Evolutionary conservation across 179 eudicot species (phyloP).

Genomic region (Drosera spatulata): DNA sequence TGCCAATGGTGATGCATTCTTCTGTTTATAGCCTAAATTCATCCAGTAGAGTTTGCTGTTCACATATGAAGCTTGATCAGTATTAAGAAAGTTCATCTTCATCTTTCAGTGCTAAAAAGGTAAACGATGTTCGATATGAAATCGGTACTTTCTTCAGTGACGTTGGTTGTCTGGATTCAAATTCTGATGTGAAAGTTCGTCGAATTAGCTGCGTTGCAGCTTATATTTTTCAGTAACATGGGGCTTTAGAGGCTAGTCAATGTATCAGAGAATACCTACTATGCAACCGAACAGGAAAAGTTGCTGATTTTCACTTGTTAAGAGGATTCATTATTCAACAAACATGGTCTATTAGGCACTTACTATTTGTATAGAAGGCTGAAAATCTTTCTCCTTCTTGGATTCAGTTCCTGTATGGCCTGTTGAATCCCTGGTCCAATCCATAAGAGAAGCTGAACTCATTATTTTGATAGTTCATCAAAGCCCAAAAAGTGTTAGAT

Average conservation of each 20-base stretch:
- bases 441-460: not conserved
- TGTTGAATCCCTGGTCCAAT: slow-evolving; percentile 52
- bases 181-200: not conserved
- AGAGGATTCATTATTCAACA: not conserved
- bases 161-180: too few species aligned
- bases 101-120: not conserved
- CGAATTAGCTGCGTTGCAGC: too few species aligned
- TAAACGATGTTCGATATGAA: too few species aligned
- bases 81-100: not conserved
- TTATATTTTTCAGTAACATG: too few species aligned
- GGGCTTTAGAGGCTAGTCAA: too few species aligned
- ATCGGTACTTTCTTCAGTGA: too few species aligned
- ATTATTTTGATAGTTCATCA: not conserved
- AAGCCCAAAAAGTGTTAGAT: not conserved
- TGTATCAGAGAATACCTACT: too few species aligned
- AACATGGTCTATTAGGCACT: slow-evolving; percentile 8
- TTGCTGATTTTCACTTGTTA: too few species aligned
- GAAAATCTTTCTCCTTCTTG: slow-evolving; percentile 69
- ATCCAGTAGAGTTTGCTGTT: slow-evolving; percentile 86
- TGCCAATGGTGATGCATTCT: slow-evolving; percentile 77
- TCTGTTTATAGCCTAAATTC: slow-evolving; percentile 81
- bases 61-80: slow-evolving; percentile 2
- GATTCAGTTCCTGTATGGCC: slow-evolving; percentile 67
- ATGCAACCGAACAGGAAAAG: too few species aligned
- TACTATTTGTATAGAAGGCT: slow-evolving; percentile 72